Base-by-base conservation (phyloP, 805 yeast genomes). In the Suhomyces faveliae region DNA sequence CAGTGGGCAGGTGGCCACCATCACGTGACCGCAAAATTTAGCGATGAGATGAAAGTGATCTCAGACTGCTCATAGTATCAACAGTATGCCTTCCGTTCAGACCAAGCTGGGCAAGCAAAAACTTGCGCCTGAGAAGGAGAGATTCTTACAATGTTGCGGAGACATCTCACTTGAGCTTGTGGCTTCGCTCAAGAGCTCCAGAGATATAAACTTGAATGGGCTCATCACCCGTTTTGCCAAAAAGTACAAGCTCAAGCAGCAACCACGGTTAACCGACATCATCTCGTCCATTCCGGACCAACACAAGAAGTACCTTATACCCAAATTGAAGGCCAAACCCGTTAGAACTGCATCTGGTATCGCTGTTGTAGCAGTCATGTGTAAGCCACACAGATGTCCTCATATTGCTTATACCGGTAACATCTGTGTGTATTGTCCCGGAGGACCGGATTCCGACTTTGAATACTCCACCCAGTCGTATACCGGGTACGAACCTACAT, bases 291-390 rank as follows among this genome's bases (percentile, higher is more conserved):
- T 94, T 51, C 99, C 99, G 8, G 97, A 92, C 63, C 97, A 92
- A 63, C 87, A 92, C 68, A 89, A 89, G 67, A 89, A 89, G 63
- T 90, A 90, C 61, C 70, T 94, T 46, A 75, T 94, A 35, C 99
- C 98, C 2, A 91, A 91, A 68, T 76, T 94, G 40, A 89, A 94
- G 69, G 99, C 99, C n/a, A 94, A 94, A 67, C 99, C 99, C 0
- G 98, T 94, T 40, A 80, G 99, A 68, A 94, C 99, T 0, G 99
- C 99, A 0, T 87, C 96, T 9, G 99, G 99, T 59, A 96, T 94
- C 50, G 99, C 99, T 8, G 99, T 94, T 17, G 98, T 94, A 40
- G 99, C 99, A 0, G 98, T 94, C 25, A 94, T 94, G 98, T 91
- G 97, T 73, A 94, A 94, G 67, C 99, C 99, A 2, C 99, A 94